phyloP scores from a whole-genome alignment of 306 rosid genomes.

The Betula pendula region DNA sequence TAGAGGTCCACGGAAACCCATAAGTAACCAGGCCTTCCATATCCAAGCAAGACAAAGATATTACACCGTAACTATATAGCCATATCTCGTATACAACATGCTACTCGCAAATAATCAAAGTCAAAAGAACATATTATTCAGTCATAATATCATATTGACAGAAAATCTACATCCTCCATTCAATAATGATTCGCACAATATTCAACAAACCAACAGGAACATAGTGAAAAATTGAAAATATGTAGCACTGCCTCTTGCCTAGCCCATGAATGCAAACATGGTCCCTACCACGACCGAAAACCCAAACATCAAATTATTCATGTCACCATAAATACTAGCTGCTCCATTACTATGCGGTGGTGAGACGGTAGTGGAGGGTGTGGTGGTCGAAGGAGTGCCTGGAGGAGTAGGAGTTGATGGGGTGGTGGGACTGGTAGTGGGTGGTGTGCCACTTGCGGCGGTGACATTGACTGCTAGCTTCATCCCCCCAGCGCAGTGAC shows the following conservation, averaged over 20 bases:
- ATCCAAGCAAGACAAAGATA: neutral
- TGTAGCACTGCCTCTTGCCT: conserved; percentile 78
- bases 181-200: conserved; percentile 13
- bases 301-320: conserved; percentile 39
- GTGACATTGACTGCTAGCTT: conserved; percentile 50
- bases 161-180: conserved; percentile 1
- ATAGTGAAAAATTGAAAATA: neutral
- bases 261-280: conserved; percentile 43
- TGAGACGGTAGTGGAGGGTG: neutral
- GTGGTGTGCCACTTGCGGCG: conserved; percentile 33
- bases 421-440: conserved; percentile 32
- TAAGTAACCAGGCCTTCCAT: no score
- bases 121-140: conserved; percentile 6
- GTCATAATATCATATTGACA: conserved; percentile 9
- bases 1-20: no score
- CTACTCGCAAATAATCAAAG: neutral
- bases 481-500: conserved; percentile 62
- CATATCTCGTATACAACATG: no score
- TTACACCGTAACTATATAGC: neutral
- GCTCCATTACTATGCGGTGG: conserved; percentile 44
- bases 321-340: conserved; percentile 12
- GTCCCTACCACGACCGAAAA: conserved; percentile 31
- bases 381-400: neutral
- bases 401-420: conserved; percentile 17
- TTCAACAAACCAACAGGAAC: conserved; percentile 22